phyloP scores from a whole-genome alignment of 208 protist genomes.

The Lotmaria passim region DNA sequence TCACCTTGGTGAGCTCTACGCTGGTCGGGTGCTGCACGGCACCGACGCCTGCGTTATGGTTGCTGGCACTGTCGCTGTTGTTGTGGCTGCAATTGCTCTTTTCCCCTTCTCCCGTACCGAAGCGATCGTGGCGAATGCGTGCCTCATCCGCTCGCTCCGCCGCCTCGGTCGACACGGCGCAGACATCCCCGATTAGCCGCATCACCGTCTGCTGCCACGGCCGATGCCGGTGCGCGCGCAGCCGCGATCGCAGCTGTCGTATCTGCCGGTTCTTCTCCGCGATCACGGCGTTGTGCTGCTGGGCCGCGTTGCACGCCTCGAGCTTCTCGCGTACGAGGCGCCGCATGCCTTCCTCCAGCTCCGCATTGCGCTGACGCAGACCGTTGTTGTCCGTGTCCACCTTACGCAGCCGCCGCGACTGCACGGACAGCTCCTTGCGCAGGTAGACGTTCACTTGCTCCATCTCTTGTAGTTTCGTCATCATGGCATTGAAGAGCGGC shows the following conservation, averaged over 20 bases:
- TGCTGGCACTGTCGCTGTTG: conserved; percentile 8
- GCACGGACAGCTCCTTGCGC: conserved; percentile 74
- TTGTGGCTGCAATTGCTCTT: too few relatives aligned
- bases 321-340: conserved; percentile 69
- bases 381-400: conserved; percentile 63
- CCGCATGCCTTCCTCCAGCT: conserved; percentile 58
- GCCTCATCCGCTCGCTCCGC: conserved; percentile 64
- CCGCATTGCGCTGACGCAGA: conserved; percentile 59
- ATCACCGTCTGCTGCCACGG: conserved; percentile 82
- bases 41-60: conserved; percentile 1
- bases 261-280: conserved; percentile 61
- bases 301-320: conserved; percentile 70
- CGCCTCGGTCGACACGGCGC: conserved; percentile 59
- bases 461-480: conserved; percentile 75
- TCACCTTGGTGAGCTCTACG: neutral
- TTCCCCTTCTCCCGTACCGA: conserved; percentile 18
- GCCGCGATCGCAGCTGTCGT: conserved; percentile 73
- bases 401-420: conserved; percentile 62
- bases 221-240: conserved; percentile 78
- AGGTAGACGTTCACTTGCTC: conserved; percentile 79
- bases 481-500: conserved; percentile 72
- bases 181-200: conserved; percentile 77
- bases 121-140: conserved; percentile 44
- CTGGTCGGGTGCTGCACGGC: neutral
- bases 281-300: conserved; percentile 76